Percentiles rank a stretch among this genome's conserved stretches.
Conservation (phyloP, 108 stramenopile species). For the Skeletonema marinoi region DNA sequence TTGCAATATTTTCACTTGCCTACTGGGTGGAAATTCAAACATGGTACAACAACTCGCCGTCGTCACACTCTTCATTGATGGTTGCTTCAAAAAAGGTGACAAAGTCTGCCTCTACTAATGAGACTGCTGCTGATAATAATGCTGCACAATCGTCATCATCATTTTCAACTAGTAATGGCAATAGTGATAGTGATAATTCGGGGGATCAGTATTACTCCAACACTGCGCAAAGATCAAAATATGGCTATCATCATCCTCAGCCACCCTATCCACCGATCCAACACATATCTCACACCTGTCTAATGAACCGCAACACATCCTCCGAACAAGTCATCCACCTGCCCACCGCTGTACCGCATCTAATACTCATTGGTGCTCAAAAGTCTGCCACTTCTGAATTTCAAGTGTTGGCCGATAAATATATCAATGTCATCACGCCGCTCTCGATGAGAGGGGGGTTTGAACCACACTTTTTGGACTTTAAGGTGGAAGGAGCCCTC, state of each 20-base stretch:
- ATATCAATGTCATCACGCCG: conserved; percentile 2
- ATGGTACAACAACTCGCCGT: not conserved
- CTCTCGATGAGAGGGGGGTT: not conserved
- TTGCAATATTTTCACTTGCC: not conserved
- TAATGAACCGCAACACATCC: not conserved
- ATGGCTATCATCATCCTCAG: not conserved
- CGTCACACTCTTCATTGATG: not conserved
- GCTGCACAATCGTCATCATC: no score
- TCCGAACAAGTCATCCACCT: conserved; percentile 1
- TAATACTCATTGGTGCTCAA: conserved; percentile 22
- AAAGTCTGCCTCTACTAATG: not conserved
- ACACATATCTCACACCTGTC: conserved; percentile 7
- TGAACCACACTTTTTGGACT: conserved; percentile 16
- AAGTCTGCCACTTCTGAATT: conserved; percentile 3
- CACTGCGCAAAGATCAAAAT: not conserved
- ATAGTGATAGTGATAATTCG: no score
- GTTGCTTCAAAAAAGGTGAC: not conserved
- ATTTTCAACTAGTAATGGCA: not conserved
- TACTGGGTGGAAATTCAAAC: not conserved
- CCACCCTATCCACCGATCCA: conserved; percentile 1
- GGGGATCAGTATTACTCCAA: no score
- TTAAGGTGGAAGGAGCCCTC: not conserved
- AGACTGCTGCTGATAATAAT: no score
- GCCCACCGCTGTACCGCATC: conserved; percentile 7
- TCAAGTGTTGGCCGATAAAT: not conserved